These are phyloP conservation scores for Cutaneotrichosporon spelunceum DNA, from an alignment of 1,284 basidiomycete genomes.

Conservation along the genomic window DNA sequence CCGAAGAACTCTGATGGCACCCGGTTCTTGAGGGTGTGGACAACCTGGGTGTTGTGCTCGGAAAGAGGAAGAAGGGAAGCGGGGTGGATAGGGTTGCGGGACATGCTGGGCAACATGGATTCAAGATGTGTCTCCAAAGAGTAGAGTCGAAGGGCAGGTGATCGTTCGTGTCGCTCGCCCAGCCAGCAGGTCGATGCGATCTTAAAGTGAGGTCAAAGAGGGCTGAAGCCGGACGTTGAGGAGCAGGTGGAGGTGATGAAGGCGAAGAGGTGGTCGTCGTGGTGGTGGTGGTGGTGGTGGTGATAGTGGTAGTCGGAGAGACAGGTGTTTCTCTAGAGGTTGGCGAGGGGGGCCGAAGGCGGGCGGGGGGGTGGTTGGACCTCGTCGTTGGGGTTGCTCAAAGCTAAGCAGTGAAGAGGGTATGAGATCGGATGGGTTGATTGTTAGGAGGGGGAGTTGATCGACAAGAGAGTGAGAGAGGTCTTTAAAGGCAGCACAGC, in stretches of 20 bases:
- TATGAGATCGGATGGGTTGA: neutral
- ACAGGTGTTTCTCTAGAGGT: neutral
- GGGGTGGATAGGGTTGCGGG: constrained; percentile 44
- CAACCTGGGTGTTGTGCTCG: constrained; percentile 66
- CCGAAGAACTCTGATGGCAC: constrained; percentile 63
- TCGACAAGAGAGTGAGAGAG: neutral
- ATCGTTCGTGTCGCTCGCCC: neutral
- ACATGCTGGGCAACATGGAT: constrained; percentile 7
- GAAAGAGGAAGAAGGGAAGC: constrained; percentile 66
- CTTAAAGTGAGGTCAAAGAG: neutral
- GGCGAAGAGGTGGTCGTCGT: neutral
- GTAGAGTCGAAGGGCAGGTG: neutral
- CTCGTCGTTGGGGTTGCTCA: neutral
- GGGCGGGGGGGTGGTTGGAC: no score
- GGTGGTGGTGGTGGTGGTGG: no score
- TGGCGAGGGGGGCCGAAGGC: neutral
- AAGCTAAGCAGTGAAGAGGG: neutral
- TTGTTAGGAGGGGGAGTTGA: neutral
- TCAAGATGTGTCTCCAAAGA: neutral
- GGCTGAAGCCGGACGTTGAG: neutral
- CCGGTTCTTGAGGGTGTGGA: constrained; percentile 43
- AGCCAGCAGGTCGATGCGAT: neutral
- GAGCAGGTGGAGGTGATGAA: neutral
- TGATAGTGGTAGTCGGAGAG: no score
- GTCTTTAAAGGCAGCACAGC: neutral